Evolutionary conservation across 2,329 filamentous ascomycete species (phyloP), one percentile per base, ranked within the genome.

Genomic region (Monilinia aucupariae): DNA sequence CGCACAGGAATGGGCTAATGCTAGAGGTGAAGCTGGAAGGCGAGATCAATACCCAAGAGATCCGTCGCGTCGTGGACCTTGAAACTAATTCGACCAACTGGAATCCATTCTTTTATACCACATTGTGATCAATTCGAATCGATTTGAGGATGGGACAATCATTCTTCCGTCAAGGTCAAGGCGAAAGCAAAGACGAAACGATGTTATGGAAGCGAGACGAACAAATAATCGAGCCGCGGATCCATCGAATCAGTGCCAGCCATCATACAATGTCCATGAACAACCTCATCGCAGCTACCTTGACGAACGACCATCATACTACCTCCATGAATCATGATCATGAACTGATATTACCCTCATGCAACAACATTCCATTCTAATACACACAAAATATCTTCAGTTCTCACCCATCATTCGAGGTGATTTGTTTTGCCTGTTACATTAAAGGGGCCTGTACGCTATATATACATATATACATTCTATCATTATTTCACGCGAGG

Each of bases 1-100:
- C 52, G 79, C 80, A 48, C 72, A 80, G 20, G 80, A 83, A 70
- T 83, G 81, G 79, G 68, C 80, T 61, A 76, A 78, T 59, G 79
- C 81, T 5, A 73, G 76, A 63, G 77, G 80, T 64, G 78, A 81
- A 69, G 76, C 76, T 66, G 75, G 75, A 27, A 68, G 55, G 59
- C 61, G 65, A 47, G 64, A 65, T 63, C 76, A 75, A 52, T 79
- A 79, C 55, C 72, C 75, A 12, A 76, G 78, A 62, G 78, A 81
- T 70, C 80, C 79, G 32, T 75, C 72, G 60, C 78, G 78, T 61
- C 75, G 77, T 52, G 71, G 71, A 56, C 66, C 65, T 59, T 73
- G 72, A 74, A 69, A 39, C 51, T 61, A 12, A n/a, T 39, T 41
- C 15, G 27, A 67, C 37, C 22, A 37, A 50, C 22, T 47, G 41